Percentiles rank a stretch among this genome's conserved stretches.
phyloP scores from a whole-genome alignment of 257 asterid species.

The Vinca minor region DNA sequence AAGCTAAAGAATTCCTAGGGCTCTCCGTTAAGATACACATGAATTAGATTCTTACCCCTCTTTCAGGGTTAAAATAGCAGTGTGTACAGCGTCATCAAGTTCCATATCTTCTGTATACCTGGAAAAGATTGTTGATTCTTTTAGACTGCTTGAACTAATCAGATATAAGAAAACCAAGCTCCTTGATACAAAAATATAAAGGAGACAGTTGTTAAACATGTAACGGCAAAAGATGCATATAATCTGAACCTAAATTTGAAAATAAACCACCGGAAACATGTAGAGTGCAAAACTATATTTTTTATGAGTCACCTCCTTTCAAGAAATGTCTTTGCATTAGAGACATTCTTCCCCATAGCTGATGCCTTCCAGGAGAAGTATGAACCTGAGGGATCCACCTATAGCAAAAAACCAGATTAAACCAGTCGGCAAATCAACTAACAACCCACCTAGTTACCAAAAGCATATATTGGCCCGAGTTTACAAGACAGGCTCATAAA shows the following conservation, averaged over 20 bases:
- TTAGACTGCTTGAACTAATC: not conserved
- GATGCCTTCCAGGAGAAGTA: constrained; percentile 99
- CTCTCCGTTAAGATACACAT: not conserved
- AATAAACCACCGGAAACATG: not conserved
- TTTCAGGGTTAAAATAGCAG: constrained; percentile 92
- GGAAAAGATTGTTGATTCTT: constrained; percentile 14
- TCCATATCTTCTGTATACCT: constrained; percentile 98
- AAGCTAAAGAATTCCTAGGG: too few relatives aligned
- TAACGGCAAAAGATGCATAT: not conserved
- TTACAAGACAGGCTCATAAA: not conserved
- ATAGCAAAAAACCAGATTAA: not conserved
- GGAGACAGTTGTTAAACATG: too few relatives aligned
- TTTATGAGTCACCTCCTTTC: constrained; percentile 64
- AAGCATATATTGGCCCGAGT: not conserved
- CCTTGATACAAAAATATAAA: too few relatives aligned
- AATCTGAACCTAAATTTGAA: not conserved
- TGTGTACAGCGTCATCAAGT: constrained; percentile 99
- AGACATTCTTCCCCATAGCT: constrained; percentile 99
- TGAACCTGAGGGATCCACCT: constrained; percentile 99
- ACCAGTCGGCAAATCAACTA: not conserved
- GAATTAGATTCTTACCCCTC: constrained; percentile 67
- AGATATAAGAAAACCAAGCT: not conserved
- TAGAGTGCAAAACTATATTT: not conserved
- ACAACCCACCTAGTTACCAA: not conserved
- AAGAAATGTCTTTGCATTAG: constrained; percentile 94